These are phyloP conservation scores for Mucor racemosus DNA, from an alignment of 371 early-diverging fungal species.

Conservation along the genomic window DNA sequence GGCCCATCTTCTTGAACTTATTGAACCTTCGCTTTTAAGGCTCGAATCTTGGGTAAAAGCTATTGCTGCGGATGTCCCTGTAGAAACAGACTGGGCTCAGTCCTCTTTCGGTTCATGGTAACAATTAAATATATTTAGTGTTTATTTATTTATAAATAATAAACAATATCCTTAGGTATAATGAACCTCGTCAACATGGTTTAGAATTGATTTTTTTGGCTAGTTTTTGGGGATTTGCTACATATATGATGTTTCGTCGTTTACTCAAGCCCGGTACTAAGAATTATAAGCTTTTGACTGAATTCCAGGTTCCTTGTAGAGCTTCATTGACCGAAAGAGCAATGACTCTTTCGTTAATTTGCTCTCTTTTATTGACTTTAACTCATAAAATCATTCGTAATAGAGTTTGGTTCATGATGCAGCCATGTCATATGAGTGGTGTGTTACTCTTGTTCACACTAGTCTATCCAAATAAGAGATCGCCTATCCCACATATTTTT, in stretches of 20 bases:
- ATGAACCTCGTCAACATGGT: conserved; percentile 65
- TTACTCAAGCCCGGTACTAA: conserved; percentile 50
- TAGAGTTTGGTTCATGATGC: conserved; percentile 58
- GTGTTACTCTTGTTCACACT: conserved; percentile 56
- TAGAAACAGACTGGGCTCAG: conserved; percentile 62
- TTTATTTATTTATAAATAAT: not conserved
- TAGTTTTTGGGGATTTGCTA: conserved; percentile 42
- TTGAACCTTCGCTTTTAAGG: conserved; percentile 34
- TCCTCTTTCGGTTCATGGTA: conserved; percentile 64
- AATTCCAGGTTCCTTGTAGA: conserved; percentile 39
- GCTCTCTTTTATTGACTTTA: conserved; percentile 53
- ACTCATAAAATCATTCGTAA: conserved; percentile 58
- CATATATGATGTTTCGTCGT: conserved; percentile 48
- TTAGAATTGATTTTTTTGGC: conserved; percentile 60
- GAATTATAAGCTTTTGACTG: conserved; percentile 38
- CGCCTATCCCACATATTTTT: conserved; percentile 55
- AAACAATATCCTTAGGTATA: conserved; percentile 48
- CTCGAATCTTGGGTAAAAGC: conserved; percentile 42
- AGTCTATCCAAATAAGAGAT: conserved; percentile 49
- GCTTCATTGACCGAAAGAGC: conserved; percentile 52
- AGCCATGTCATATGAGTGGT: conserved; percentile 70
- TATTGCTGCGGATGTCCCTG: conserved; percentile 60
- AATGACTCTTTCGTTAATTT: conserved; percentile 43
- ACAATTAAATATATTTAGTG: not conserved
- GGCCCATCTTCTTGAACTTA: conserved; percentile 12